These are phyloP conservation scores for Populus ilicifolia DNA, from an alignment of 345 rosid species.

Conservation along the genomic window DNA sequence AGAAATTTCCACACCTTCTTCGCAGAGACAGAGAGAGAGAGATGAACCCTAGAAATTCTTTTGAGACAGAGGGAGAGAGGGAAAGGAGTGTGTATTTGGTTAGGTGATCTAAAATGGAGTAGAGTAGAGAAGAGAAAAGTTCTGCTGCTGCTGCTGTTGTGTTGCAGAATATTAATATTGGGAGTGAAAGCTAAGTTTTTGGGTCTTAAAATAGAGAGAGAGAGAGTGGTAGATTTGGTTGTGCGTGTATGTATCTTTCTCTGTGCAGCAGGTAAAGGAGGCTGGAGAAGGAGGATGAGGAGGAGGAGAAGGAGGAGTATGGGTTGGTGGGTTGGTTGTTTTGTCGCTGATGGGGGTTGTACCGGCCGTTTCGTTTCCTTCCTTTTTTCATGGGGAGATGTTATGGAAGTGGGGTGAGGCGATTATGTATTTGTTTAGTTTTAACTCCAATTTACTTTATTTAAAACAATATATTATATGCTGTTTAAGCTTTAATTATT, in stretches of 20 bases:
- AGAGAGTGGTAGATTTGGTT: not conserved
- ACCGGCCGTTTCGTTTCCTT: not conserved
- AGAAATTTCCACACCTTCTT: not conserved
- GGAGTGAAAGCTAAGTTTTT: not conserved
- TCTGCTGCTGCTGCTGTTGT: not conserved
- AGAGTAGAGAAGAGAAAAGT: not conserved
- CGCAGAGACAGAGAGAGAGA: not conserved
- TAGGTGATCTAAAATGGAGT: conserved; percentile 3
- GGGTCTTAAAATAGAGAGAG: too few relatives aligned
- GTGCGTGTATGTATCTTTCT: too few relatives aligned
- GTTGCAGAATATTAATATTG: not conserved
- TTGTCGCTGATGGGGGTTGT: not conserved
- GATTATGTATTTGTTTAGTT: too few relatives aligned
- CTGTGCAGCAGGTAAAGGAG: too few relatives aligned
- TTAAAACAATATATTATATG: too few relatives aligned
- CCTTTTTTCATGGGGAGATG: too few relatives aligned
- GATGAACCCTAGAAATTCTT: not conserved
- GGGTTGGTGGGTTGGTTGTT: not conserved
- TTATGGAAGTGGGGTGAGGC: too few relatives aligned
- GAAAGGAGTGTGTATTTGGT: not conserved
- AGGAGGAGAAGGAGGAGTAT: not conserved
- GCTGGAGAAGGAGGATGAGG: too few relatives aligned
- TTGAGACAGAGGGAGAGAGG: not conserved
- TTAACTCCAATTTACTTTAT: too few relatives aligned
- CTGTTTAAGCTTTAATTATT: too few relatives aligned